Percentiles rank a stretch among this genome's conserved stretches.
phyloP scores from a whole-genome alignment of 73 alveolate genomes.

The Paramecium bursaria region DNA sequence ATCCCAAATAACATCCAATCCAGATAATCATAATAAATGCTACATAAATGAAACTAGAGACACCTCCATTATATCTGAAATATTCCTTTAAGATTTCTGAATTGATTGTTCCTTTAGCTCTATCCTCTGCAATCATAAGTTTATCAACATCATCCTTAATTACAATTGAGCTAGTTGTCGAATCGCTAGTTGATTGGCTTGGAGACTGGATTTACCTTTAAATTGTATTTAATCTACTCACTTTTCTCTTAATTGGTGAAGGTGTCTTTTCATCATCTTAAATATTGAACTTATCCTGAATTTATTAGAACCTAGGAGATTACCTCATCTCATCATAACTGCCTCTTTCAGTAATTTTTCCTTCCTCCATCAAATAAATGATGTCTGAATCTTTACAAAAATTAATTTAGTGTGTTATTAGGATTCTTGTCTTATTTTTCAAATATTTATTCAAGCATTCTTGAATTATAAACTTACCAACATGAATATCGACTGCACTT shows the following conservation, averaged over 20 bases:
- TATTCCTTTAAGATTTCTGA: neutral
- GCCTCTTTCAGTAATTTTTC: constrained; percentile 76
- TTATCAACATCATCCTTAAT: constrained; percentile 10
- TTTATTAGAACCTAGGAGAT: neutral
- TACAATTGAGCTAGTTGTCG: neutral
- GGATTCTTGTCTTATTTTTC: constrained; percentile 87
- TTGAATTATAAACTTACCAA: constrained; percentile 86
- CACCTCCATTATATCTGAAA: constrained; percentile 28
- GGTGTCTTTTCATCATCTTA: neutral
- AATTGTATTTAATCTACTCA: neutral
- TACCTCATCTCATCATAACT: constrained; percentile 64
- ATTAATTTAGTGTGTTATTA: constrained; percentile 84
- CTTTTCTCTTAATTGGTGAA: neutral
- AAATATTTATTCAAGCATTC: constrained; percentile 84
- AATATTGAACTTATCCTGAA: constrained; percentile 5
- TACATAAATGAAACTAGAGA: neutral
- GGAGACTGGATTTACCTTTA: neutral
- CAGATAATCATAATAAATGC: neutral
- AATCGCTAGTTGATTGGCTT: too few relatives aligned
- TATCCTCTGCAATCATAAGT: neutral
- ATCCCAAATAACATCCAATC: constrained; percentile 9
- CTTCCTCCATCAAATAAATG: constrained; percentile 84
- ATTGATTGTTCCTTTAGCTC: neutral
- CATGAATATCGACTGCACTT: constrained; percentile 97
- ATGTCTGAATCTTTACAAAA: constrained; percentile 85